These are phyloP conservation scores for Zygotorulaspora mrakii DNA, from an alignment of 1,139 yeast species.

Conservation along the genomic window DNA sequence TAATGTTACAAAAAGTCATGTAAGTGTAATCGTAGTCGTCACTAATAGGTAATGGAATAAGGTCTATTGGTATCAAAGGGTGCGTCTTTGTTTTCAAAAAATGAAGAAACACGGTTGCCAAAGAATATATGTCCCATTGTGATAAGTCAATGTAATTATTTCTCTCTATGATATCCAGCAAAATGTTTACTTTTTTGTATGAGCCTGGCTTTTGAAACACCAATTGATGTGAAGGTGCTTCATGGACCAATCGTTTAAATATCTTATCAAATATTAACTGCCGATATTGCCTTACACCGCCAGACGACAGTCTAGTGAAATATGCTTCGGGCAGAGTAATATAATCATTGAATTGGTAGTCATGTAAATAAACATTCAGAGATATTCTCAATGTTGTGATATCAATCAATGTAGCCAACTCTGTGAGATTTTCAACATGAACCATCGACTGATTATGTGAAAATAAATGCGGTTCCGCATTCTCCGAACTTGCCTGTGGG, in stretches of 20 bases:
- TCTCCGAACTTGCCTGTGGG: too few relatives aligned
- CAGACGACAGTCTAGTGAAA: constrained; percentile 28
- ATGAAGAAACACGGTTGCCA: constrained; percentile 51
- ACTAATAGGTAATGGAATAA: constrained; percentile 46
- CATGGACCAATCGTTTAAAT: constrained; percentile 45
- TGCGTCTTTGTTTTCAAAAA: constrained; percentile 45
- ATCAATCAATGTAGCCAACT: constrained; percentile 63
- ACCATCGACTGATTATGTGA: constrained; percentile 21
- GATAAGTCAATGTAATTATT: constrained; percentile 55
- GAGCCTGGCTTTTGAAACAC: constrained; percentile 60
- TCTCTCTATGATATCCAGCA: constrained; percentile 51
- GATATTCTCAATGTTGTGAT: constrained; percentile 75
- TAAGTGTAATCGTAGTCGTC: constrained; percentile 45
- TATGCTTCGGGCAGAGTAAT: constrained; percentile 37
- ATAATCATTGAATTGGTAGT: constrained; percentile 39
- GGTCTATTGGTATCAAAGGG: constrained; percentile 45
- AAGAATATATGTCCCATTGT: constrained; percentile 58
- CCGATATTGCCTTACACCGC: constrained; percentile 37
- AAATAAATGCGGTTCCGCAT: too few relatives aligned
- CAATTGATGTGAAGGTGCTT: constrained; percentile 46
- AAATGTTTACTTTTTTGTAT: constrained; percentile 47
- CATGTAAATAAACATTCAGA: constrained; percentile 63
- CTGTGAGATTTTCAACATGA: constrained; percentile 47
- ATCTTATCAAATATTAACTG: constrained; percentile 42
- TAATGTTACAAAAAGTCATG: constrained; percentile 38